phyloP scores from a whole-genome alignment of 805 yeast species.

The Geotrichum ghanense region DNA sequence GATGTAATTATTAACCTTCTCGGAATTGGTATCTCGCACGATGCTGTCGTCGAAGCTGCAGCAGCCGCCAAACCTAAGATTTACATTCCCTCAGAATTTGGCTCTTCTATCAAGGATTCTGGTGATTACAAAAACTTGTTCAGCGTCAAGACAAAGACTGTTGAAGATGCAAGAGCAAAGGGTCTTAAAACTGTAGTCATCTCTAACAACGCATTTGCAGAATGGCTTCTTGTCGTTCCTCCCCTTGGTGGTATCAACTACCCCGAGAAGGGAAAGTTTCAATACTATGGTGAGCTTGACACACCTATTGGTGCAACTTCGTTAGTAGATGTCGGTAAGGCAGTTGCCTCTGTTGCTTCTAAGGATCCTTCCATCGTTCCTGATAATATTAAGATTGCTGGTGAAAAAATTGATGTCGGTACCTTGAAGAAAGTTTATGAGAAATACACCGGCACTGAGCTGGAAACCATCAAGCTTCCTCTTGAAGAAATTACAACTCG shows the following conservation, averaged over 20 bases:
- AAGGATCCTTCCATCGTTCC: slow-evolving; percentile 15
- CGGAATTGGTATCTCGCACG: slow-evolving; percentile 25
- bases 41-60: slow-evolving; percentile 30
- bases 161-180: slow-evolving; percentile 11
- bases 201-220: not conserved
- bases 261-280: slow-evolving; percentile 7
- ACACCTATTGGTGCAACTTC: slow-evolving; percentile 12
- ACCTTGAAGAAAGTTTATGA: slow-evolving; percentile 13
- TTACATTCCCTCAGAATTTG: slow-evolving; percentile 53
- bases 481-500: not conserved
- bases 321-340: slow-evolving; percentile 16
- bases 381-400: slow-evolving; percentile 12
- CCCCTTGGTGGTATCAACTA: slow-evolving; percentile 2
- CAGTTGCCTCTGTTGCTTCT: slow-evolving; percentile 16
- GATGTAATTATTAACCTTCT: slow-evolving; percentile 42
- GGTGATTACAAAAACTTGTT: slow-evolving; percentile 3
- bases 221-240: slow-evolving; percentile 1
- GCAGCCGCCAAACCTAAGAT: slow-evolving; percentile 34
- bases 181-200: slow-evolving; percentile 16
- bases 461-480: slow-evolving; percentile 5
- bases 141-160: slow-evolving; percentile 9
- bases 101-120: slow-evolving; percentile 27
- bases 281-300: slow-evolving; percentile 12
- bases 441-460: slow-evolving; percentile 13
- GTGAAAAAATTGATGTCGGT: slow-evolving; percentile 11